These are phyloP conservation scores for Cordyceps cicadae DNA, from an alignment of 2,329 filamentous ascomycete genomes.

Conservation along the genomic window DNA sequence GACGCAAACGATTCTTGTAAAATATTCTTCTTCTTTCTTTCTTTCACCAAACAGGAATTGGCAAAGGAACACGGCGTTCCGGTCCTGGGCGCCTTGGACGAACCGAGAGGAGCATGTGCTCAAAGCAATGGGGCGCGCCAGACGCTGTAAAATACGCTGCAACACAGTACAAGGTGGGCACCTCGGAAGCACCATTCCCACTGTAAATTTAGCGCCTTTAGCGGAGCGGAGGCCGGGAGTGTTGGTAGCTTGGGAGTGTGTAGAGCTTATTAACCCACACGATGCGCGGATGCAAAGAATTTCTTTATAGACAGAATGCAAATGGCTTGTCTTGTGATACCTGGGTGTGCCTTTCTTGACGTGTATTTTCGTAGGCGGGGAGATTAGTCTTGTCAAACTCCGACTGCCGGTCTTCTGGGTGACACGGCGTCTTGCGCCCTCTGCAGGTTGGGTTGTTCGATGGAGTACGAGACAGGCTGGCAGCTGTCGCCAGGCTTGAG, in stretches of 20 bases:
- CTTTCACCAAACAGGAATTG: background rate
- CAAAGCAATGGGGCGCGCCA: background rate
- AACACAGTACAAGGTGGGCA: background rate
- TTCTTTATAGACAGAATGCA: background rate
- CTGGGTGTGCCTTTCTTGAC: background rate
- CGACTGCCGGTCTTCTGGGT: background rate
- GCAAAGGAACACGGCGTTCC: background rate
- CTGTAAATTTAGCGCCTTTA: no score
- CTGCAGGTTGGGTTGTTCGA: no score
- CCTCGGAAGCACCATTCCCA: no score
- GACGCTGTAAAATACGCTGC: background rate
- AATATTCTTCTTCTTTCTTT: background rate
- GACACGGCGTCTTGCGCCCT: background rate
- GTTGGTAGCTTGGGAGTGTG: no score
- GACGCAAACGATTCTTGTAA: background rate
- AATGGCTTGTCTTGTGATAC: background rate
- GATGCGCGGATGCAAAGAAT: no score
- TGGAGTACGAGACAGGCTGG: background rate
- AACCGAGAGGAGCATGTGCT: slow-evolving; percentile 8
- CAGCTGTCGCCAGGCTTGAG: background rate
- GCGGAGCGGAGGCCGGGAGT: no score
- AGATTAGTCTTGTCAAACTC: background rate
- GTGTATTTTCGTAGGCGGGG: no score
- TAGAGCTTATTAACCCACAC: no score
- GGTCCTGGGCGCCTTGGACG: background rate